Base-by-base conservation (phyloP, 352 stramenopile species). In the Discostella stelligera region DNA sequence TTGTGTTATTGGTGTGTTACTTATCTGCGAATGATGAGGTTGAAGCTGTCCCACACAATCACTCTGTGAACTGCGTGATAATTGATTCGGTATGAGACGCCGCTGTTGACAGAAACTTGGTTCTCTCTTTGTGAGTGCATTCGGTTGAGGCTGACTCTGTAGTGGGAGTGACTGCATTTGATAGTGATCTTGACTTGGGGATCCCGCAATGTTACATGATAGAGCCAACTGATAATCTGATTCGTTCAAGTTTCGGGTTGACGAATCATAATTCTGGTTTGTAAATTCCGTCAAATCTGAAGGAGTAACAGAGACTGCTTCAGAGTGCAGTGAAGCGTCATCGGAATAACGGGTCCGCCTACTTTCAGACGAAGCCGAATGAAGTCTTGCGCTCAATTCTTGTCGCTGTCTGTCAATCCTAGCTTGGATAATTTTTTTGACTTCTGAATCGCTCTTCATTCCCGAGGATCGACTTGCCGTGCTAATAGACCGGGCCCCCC, bases 221-320 rank as follows among this genome's bases (percentile, higher is more conserved):
- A 2, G 27, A 32, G 27, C 27, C 5, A 32, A 32, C 27, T 32
- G 27, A 6, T 32, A 5, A 6, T 30, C 49, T 55, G 14, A 55
- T 23, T 3, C 5, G 7, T 8, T 21, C n/a, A 16, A 55, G 11
- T n/a, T 55, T 55, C 6, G 20, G 49, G 1, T 21, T 9, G 16
- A 23, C 6, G 49, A 23, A 20, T 13, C 10, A 18, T 55, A 8
- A 6, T 55, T 55, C 25, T 54, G 66, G 30, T 61, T 44, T 32
- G 25, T 72, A 4, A 32, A 53, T 27, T 78, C 71, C 44, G 59
- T 58, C 48, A 78, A 67, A 37, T 78, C 71, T 10, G 61, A 73
- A 6, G 71, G 71, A 48, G 61, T 52, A 59, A 56, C 32, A 54
- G 70, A 77, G 58, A 61, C 32, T 18, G 66, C 56, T 16, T 21